Base-by-base conservation (phyloP, 352 stramenopile genomes). In the Stramenopiles sp. region DNA sequence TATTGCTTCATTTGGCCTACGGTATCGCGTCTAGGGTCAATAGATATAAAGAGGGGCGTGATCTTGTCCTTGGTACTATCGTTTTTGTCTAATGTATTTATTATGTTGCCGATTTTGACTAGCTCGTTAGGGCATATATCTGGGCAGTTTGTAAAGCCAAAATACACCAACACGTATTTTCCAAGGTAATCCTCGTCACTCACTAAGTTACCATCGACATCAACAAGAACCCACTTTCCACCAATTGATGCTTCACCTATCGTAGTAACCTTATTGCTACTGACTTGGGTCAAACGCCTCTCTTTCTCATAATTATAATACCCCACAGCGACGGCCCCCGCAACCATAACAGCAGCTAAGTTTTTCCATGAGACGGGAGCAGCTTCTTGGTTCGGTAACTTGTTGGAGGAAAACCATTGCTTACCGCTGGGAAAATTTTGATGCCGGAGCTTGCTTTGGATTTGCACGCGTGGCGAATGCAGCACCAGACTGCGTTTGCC, bases 61-160 rank as follows among this genome's bases (percentile, higher is more conserved):
- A 96, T 87, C 0, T 83, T 81, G 0, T 85, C 76, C 30, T 90
- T 87, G 30, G 86, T 76, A 30, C 84, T 85, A 87, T 92, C 84
- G 44, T 94, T 90, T 67, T 84, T 84, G 81, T 87, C 85, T 4
- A 98, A 86, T 82, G 90, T 91, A 85, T 97, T 92, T 80, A 98
- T 90, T 44, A 98, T 92, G 71, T 96, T 89, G 14, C 92, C 94
- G 30, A 99, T 92, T 84, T 98, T 98, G 80, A 99, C 92, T 82
- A 99, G 93, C 88, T 99, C 96, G 32, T 97, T 97, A 14, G 97
- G 96, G 83, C 97, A 99, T 85, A 99, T 99, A 86, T 99, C 96
- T 0, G 97, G 97, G 87, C 96, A 99, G 84, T 97, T 92, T 81
- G 95, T 98, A 88, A 99, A 99, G 83, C 97, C 97, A 91, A 99